Evolutionary conservation across 1,139 yeast genomes (phyloP), one percentile per base, ranked within the genome.

Genomic region (Lodderomyces beijingensis): DNA sequence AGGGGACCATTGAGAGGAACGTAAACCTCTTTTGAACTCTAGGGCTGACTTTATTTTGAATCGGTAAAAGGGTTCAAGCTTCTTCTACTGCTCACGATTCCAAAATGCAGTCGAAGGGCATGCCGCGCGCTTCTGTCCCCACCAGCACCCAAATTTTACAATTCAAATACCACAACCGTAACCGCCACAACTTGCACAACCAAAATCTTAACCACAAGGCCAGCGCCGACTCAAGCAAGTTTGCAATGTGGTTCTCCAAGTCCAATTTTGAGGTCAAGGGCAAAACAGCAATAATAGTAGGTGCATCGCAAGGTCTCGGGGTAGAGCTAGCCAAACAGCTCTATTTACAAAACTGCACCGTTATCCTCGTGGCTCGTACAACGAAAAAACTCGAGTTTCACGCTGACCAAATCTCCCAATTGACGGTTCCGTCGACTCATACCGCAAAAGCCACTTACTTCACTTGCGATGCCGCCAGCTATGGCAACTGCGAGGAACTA

Each of bases 261-360:
- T 39, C 49, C 3, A 45, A 62, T 20, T 60, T 66, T 39, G 45
- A 53, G 27, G 57, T 62, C 2, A 42, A 53, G 17, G 76, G 74
- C 16, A 79, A 80, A 55, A 53, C 75, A 1, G 89, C 85, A 2
- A 70, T 91, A n/a, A 70, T 93, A 13, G 75, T 95, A 0, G 99
- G 99, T 2, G 98, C 91, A 0, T 88, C 97, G 0, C 98, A 91
- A 50, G 99, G 99, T 0, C 64, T 91, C 1, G 98, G 99, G 0
- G 79, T 78, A 2, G 84, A 85, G 30, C 55, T 93, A 35, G 95
- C 95, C 0, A 61, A 63, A 25, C 66, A 74, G 40, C 59, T 82
- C 30, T 79, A 74, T 37, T 42, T 59, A 3, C 51, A 56, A 16
- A 81, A 84, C 5, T 85, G 91, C 31, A 56, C 70, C 3, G 86